These are phyloP conservation scores for Phaeotremella skinneri DNA, from an alignment of 768 basidiomycete species.

Conservation along the genomic window DNA sequence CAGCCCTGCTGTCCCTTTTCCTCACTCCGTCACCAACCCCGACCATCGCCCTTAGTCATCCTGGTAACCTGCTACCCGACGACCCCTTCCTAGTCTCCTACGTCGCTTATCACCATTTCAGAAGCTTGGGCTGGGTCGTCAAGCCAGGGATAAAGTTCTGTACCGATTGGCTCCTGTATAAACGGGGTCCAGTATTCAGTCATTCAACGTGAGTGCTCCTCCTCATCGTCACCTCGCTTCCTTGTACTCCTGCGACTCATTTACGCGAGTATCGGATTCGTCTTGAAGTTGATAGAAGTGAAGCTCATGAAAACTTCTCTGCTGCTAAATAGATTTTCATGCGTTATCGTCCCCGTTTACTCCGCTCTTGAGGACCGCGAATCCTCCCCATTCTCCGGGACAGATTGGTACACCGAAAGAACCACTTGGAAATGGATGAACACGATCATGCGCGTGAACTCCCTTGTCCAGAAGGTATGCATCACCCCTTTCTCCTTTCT, in stretches of 20 bases:
- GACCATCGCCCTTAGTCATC: conserved; percentile 26
- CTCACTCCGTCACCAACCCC: conserved; percentile 49
- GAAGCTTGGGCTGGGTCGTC: conserved; percentile 94
- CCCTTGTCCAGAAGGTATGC: conserved; percentile 89
- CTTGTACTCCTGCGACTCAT: not conserved
- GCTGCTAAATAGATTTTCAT: conserved; percentile 67
- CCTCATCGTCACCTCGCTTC: not conserved
- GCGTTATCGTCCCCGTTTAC: conserved; percentile 87
- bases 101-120: conserved; percentile 87
- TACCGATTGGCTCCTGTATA: conserved; percentile 90
- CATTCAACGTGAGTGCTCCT: conserved; percentile 79
- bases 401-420: conserved; percentile 58
- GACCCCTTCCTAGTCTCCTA: conserved; percentile 92
- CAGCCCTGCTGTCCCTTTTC: conserved; percentile 46
- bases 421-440: conserved; percentile 92
- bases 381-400: conserved; percentile 66
- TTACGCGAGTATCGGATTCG: not conserved
- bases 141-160: conserved; percentile 97
- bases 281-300: not conserved
- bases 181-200: conserved; percentile 86
- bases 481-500: not conserved
- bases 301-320: not conserved
- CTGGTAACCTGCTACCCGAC: conserved; percentile 58
- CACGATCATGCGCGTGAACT: conserved; percentile 93
- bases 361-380: conserved; percentile 72